Evolutionary conservation across 208 protist genomes (phyloP).

Genomic region (Wallacemonas collosoma): DNA sequence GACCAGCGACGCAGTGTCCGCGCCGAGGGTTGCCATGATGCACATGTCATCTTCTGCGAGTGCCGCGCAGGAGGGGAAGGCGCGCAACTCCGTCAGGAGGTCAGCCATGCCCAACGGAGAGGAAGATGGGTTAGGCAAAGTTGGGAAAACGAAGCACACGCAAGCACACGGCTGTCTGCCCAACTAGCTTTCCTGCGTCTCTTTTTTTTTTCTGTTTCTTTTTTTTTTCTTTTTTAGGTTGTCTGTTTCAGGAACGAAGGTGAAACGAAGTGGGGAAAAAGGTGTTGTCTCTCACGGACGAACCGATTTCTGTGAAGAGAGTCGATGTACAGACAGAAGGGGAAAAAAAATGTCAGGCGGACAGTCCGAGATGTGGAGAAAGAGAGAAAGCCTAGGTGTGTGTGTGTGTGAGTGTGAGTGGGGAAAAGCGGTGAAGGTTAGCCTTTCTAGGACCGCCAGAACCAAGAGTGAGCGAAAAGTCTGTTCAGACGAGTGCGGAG

Average conservation of each 20-base stretch:
- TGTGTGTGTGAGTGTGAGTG: background rate
- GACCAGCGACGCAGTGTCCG: constrained; percentile 45
- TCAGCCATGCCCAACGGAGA: constrained; percentile 24
- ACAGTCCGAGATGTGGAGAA: background rate
- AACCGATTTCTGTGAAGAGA: background rate
- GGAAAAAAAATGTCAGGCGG: background rate
- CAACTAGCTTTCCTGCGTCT: background rate
- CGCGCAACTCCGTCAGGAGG: constrained; percentile 58
- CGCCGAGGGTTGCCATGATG: constrained; percentile 69
- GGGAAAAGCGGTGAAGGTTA: background rate
- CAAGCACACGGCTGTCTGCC: background rate
- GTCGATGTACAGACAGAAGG: too few relatives aligned
- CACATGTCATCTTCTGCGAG: constrained; percentile 37
- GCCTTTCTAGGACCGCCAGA: background rate
- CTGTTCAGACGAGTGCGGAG: background rate
- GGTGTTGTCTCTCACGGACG: background rate
- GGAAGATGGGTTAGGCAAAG: background rate
- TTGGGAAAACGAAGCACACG: constrained; percentile 4
- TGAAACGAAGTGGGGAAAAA: background rate
- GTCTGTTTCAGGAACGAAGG: background rate
- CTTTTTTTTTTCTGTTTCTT: constrained; percentile 11
- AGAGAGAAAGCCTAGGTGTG: constrained; percentile 4
- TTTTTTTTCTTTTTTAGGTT: background rate
- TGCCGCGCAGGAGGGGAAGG: constrained; percentile 51
- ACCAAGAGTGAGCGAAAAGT: background rate